Evolutionary conservation across 2,329 filamentous ascomycete species (phyloP).

Genomic region (Fusarium sp.): DNA sequence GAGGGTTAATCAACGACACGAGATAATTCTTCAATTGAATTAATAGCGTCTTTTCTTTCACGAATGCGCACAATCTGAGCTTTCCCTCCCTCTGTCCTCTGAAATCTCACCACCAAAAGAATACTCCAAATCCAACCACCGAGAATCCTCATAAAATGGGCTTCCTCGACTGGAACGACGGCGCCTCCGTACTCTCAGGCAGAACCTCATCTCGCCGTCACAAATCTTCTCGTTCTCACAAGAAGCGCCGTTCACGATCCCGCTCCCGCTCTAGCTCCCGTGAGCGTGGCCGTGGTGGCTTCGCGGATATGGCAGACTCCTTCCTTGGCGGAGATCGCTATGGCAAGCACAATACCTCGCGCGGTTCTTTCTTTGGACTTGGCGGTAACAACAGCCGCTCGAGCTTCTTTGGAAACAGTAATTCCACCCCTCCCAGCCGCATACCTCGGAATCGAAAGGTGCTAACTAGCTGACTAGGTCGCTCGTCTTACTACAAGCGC

Average conservation of each 20-base stretch:
- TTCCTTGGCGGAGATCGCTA: slow-evolving; percentile 51
- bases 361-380: slow-evolving; percentile 61
- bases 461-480: slow-evolving; percentile 51
- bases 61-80: slow-evolving; percentile 21
- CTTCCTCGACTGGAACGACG: slow-evolving; percentile 52
- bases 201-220: slow-evolving; percentile 45
- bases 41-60: not conserved
- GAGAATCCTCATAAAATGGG: slow-evolving; percentile 40
- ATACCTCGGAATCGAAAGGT: not conserved
- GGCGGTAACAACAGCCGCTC: slow-evolving; percentile 58
- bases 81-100: not conserved
- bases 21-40: slow-evolving; percentile 3
- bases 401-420: slow-evolving; percentile 61
- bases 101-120: not conserved
- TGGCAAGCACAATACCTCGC: slow-evolving; percentile 56
- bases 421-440: not conserved
- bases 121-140: not conserved
- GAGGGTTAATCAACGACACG: not conserved
- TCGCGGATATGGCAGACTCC: slow-evolving; percentile 49
- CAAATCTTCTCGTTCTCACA: slow-evolving; percentile 48
- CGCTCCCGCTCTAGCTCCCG: slow-evolving; percentile 54
- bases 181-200: slow-evolving; percentile 48
- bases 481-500: slow-evolving; percentile 79
- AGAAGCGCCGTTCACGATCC: slow-evolving; percentile 53
- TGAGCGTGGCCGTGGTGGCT: slow-evolving; percentile 49